Percentiles rank a stretch among this genome's conserved stretches.
Evolutionary conservation across 192 early-diverging fungal species (phyloP).

Genomic region (Radiomyces spectabilis): DNA sequence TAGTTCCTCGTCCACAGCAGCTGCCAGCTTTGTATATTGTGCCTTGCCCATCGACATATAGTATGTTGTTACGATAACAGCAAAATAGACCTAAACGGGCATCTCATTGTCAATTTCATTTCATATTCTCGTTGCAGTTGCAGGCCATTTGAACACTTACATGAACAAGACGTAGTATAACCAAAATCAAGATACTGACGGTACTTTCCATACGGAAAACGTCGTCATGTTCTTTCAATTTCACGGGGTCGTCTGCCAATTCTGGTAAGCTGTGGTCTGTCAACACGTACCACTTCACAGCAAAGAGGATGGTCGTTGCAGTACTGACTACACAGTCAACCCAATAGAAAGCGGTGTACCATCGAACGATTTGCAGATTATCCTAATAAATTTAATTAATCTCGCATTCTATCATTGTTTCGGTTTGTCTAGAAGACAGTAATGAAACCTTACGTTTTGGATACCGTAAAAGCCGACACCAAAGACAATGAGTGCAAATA

Average conservation of each 20-base stretch:
- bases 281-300: constrained; percentile 22
- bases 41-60: constrained; percentile 4
- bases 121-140: background rate
- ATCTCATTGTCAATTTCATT: background rate
- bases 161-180: constrained; percentile 19
- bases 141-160: constrained; percentile 1
- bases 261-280: constrained; percentile 26
- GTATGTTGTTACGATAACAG: constrained; percentile 13
- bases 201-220: constrained; percentile 22
- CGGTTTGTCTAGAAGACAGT: no score
- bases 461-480: constrained; percentile 17
- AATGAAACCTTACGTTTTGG: constrained; percentile 14
- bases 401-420: no score
- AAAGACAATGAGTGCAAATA: constrained; percentile 16
- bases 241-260: constrained; percentile 2
- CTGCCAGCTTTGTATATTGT: no score
- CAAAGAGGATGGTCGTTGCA: constrained; percentile 15
- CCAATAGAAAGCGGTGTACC: constrained; percentile 28
- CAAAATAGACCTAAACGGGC: constrained; percentile 16
- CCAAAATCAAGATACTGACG: constrained; percentile 18
- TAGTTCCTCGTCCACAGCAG: no score
- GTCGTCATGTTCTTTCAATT: constrained; percentile 15
- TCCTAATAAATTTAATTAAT: constrained; percentile 9
- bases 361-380: constrained; percentile 12
- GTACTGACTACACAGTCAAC: constrained; percentile 20